phyloP scores from a whole-genome alignment of 306 rosid genomes.

The Pyrus communis region DNA sequence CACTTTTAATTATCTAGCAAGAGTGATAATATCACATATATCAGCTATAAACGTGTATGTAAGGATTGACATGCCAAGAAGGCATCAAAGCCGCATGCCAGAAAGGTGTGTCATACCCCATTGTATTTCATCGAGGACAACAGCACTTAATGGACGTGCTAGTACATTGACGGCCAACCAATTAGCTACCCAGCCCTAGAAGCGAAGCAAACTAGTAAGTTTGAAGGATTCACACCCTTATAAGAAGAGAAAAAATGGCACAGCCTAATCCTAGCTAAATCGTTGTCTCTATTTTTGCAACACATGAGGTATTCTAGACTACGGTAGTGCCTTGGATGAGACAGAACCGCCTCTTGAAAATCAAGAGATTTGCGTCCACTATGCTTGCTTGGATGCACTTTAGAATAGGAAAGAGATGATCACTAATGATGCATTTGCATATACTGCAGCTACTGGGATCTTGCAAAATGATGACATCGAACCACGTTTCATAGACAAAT shows the following conservation, averaged over 20 bases:
- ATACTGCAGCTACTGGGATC: too few relatives aligned
- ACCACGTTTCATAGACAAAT: too few relatives aligned
- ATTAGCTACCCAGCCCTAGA: too few relatives aligned
- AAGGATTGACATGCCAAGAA: not conserved
- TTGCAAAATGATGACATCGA: too few relatives aligned
- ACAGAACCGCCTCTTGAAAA: too few relatives aligned
- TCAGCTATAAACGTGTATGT: accelerated
- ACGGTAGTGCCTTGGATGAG: too few relatives aligned
- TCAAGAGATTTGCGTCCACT: too few relatives aligned
- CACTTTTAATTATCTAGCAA: not conserved
- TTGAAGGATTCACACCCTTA: too few relatives aligned
- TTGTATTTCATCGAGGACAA: accelerated
- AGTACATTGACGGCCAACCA: too few relatives aligned
- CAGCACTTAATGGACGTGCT: not conserved
- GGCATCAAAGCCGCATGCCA: not conserved
- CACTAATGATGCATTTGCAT: too few relatives aligned
- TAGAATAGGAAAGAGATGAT: too few relatives aligned
- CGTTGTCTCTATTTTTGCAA: not conserved
- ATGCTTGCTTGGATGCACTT: too few relatives aligned
- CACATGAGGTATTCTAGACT: not conserved
- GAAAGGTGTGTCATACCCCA: not conserved
- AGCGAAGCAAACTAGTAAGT: not conserved
- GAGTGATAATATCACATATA: not conserved
- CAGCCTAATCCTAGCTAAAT: not conserved
- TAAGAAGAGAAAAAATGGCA: not conserved